These are phyloP conservation scores for Rhizoclosmatium globosum DNA, from an alignment of 192 early-diverging fungal genomes.

Conservation along the genomic window DNA sequence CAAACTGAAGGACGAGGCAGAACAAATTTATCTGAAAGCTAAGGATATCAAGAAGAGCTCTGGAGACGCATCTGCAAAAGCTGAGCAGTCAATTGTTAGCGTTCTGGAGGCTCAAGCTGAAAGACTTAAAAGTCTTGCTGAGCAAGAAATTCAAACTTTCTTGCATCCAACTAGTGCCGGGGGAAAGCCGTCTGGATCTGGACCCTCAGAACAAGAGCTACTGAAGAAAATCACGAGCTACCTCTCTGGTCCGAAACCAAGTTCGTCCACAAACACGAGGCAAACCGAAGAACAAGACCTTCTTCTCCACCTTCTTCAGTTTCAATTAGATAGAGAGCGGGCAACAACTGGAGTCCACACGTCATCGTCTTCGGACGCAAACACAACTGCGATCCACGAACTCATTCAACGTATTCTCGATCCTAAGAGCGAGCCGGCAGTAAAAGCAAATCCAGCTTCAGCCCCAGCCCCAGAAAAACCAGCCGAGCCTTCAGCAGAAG, in stretches of 20 bases:
- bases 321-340: neutral
- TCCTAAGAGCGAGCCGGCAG: neutral
- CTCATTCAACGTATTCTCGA: neutral
- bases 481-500: neutral
- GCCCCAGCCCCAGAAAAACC: neutral
- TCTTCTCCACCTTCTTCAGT: neutral
- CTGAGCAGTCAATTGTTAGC: neutral
- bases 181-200: neutral
- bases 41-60: conserved; percentile 5
- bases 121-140: neutral
- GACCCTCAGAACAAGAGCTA: neutral
- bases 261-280: neutral
- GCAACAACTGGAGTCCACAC: neutral
- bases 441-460: neutral
- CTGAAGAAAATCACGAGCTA: neutral
- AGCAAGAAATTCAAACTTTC: neutral
- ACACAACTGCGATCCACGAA: neutral
- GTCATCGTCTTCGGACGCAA: neutral
- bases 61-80: neutral
- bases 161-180: neutral
- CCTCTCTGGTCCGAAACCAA: neutral
- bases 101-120: neutral
- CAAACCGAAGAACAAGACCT: neutral
- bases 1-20: conserved; percentile 16
- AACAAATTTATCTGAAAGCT: neutral